A percentile compares a stretch with the other conserved stretches of the same genome.
These are phyloP conservation scores for Podochytrium sp. DNA, from an alignment of 192 early-diverging fungal genomes.

Conservation along the genomic window DNA sequence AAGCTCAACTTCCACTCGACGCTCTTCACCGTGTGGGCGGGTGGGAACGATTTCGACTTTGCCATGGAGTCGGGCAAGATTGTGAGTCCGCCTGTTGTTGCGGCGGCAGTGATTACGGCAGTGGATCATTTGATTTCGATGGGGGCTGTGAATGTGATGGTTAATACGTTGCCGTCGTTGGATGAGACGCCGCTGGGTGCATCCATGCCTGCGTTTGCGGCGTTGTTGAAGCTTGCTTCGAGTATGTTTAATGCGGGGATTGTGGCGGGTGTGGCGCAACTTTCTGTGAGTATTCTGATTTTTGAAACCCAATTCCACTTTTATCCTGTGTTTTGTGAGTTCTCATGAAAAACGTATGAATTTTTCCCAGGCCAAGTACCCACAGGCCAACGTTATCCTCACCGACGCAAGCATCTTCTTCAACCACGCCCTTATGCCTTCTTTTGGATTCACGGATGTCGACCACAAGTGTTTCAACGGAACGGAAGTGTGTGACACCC, in stretches of 20 bases:
- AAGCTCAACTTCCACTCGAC: not conserved
- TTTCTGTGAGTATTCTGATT: not conserved
- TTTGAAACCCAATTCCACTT: too few relatives aligned
- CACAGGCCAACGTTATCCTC: not conserved
- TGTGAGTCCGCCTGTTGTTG: not conserved
- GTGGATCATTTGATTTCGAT: not conserved
- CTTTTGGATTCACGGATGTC: not conserved
- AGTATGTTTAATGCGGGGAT: not conserved
- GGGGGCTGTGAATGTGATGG: not conserved
- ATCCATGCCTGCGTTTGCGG: not conserved
- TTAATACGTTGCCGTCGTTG: not conserved
- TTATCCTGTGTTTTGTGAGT: too few relatives aligned
- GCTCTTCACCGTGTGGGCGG: slow-evolving; percentile 15
- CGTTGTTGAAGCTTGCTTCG: not conserved
- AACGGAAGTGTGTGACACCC: not conserved
- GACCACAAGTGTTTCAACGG: slow-evolving; percentile 1
- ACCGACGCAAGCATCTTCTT: not conserved
- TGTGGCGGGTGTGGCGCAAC: not conserved
- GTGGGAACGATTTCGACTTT: not conserved
- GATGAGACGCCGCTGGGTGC: not conserved
- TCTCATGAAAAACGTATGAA: too few relatives aligned
- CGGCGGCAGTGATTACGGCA: not conserved
- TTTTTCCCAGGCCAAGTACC: not conserved
- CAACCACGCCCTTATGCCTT: not conserved
- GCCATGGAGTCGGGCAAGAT: not conserved